Evolutionary conservation across 2,329 filamentous ascomycete species (phyloP).

Genomic region (Talaromyces sp.): DNA sequence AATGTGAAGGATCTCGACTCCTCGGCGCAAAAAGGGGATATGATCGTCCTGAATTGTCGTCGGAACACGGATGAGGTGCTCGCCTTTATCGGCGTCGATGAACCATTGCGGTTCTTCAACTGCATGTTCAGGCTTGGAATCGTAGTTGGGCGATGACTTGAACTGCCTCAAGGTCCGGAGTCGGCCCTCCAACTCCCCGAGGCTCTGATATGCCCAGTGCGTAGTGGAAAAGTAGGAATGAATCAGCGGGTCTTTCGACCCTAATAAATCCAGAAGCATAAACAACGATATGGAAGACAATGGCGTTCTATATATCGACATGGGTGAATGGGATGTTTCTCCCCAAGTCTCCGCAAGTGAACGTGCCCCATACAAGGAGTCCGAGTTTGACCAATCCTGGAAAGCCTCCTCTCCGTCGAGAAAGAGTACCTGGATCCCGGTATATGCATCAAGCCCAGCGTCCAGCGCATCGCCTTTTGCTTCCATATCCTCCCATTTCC

Average conservation of each 20-base stretch:
- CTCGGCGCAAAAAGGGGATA: conserved; percentile 79
- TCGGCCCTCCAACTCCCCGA: conserved; percentile 71
- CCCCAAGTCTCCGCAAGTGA: conserved; percentile 83
- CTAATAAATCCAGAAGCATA: conserved; percentile 85
- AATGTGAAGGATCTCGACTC: conserved; percentile 84
- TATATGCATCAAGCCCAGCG: conserved; percentile 62
- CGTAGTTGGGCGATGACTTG: conserved; percentile 54
- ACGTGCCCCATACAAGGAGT: conserved; percentile 85
- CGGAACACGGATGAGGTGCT: conserved; percentile 46
- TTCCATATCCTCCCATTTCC: conserved; percentile 75
- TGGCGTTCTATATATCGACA: conserved; percentile 71
- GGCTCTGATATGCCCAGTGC: conserved; percentile 83
- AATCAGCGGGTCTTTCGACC: conserved; percentile 63
- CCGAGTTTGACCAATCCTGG: conserved; percentile 69
- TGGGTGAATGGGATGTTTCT: conserved; percentile 61
- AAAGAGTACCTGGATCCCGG: conserved; percentile 83
- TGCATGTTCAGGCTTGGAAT: conserved; percentile 23
- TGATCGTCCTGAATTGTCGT: conserved; percentile 79
- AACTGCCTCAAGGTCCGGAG: conserved; percentile 66
- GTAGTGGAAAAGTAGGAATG: conserved; percentile 87
- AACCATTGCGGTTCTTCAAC: conserved; percentile 58
- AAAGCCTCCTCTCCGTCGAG: conserved; percentile 96
- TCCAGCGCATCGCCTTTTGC: conserved; percentile 51
- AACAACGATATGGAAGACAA: conserved; percentile 82
- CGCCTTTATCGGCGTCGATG: conserved; percentile 58